These are phyloP conservation scores for Dryadomyces quercivorus DNA, from an alignment of 2,329 filamentous ascomycete species.

Conservation along the genomic window DNA sequence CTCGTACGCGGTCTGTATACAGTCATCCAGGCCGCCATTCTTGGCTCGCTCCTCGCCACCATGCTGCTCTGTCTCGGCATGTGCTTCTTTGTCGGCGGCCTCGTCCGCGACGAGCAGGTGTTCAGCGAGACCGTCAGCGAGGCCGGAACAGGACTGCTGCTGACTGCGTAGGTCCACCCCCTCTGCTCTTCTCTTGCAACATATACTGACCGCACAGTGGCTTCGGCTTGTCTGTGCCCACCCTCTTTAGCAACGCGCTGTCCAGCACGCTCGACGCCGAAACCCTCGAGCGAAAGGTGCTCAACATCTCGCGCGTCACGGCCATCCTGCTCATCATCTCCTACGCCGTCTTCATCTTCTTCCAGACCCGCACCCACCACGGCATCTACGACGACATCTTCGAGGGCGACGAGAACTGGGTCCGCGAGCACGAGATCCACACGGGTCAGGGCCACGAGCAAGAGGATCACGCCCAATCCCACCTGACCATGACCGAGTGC, in stretches of 20 bases:
- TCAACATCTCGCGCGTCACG: conserved; percentile 58
- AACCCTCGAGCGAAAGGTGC: conserved; percentile 37
- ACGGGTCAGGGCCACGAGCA: conserved; percentile 18
- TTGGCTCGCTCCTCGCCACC: conserved; percentile 74
- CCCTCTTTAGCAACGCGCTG: conserved; percentile 42
- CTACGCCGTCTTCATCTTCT: conserved; percentile 55
- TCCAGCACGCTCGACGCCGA: conserved; percentile 14
- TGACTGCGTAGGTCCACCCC: conserved; percentile 55
- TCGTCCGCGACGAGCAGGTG: conserved; percentile 52
- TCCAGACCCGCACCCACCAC: conserved; percentile 67
- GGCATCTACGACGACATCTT: conserved; percentile 65
- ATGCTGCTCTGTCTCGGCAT: conserved; percentile 67
- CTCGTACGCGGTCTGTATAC: conserved; percentile 40
- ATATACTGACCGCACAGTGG: conserved; percentile 20
- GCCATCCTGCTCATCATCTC: conserved; percentile 59
- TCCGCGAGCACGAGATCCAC: background rate
- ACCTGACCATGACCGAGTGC: conserved; percentile 65
- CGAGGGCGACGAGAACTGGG: conserved; percentile 47
- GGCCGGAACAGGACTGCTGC: conserved; percentile 61
- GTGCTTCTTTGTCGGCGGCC: conserved; percentile 68
- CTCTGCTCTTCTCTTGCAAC: background rate
- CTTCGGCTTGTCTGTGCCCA: conserved; percentile 37
- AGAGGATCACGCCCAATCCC: background rate
- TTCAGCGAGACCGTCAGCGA: conserved; percentile 71
- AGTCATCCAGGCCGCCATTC: conserved; percentile 74